These are phyloP conservation scores for Verticillium alfalfae DNA, from an alignment of 2,329 filamentous ascomycete species.

Conservation along the genomic window DNA sequence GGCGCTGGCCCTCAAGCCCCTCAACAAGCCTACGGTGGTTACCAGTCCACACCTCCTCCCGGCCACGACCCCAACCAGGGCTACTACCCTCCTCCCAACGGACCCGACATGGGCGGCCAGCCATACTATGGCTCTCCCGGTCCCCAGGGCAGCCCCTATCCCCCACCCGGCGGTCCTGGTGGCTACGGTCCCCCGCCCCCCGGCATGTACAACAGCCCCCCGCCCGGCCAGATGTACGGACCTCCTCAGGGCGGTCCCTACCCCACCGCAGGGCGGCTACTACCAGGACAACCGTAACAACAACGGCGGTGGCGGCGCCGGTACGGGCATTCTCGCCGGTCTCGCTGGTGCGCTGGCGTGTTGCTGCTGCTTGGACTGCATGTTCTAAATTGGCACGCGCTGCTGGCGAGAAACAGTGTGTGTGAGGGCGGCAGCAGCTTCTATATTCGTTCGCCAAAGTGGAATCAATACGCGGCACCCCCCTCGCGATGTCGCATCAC, in stretches of 20 bases:
- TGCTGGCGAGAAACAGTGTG: neutral
- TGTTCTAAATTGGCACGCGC: slow-evolving; percentile 36
- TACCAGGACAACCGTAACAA: slow-evolving; percentile 20
- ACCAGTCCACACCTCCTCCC: slow-evolving; percentile 23
- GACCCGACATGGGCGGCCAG: slow-evolving; percentile 4
- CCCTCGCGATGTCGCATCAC: neutral
- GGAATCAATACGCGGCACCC: neutral
- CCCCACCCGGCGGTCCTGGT: slow-evolving; percentile 8
- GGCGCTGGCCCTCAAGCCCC: slow-evolving; percentile 28
- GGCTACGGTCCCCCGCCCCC: slow-evolving; percentile 3
- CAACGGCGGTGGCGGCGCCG: slow-evolving; percentile 19
- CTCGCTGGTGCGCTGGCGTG: slow-evolving; percentile 47
- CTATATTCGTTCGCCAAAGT: neutral
- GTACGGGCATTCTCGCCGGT: slow-evolving; percentile 33
- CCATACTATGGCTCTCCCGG: slow-evolving; percentile 14
- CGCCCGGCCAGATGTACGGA: slow-evolving; percentile 21
- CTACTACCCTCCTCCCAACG: slow-evolving; percentile 13
- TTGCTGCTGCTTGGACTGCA: slow-evolving; percentile 52
- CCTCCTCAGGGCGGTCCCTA: slow-evolving; percentile 11
- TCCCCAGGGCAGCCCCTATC: slow-evolving; percentile 18
- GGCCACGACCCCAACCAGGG: slow-evolving; percentile 10
- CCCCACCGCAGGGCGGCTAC: slow-evolving; percentile 17
- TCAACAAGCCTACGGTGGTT: slow-evolving; percentile 38
- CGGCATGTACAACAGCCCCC: slow-evolving; percentile 19
- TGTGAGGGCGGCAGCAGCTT: neutral